Conservation (phyloP, 768 basidiomycete genomes). For the Omphalotus guepiniiformis region DNA sequence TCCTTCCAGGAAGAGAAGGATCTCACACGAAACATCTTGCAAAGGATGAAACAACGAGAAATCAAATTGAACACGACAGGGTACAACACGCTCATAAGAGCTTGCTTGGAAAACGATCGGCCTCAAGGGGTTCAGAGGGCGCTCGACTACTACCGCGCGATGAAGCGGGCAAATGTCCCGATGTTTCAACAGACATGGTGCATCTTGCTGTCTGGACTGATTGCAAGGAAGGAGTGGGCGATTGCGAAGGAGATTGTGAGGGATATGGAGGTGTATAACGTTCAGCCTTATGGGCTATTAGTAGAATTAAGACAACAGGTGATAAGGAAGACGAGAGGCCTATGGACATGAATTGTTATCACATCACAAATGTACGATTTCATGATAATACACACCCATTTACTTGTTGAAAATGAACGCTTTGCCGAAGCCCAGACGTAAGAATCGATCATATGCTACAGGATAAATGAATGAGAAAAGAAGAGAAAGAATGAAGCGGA, state of each 20-base stretch:
- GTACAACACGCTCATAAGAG: constrained; percentile 75
- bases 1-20: constrained; percentile 39
- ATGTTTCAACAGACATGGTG: constrained; percentile 71
- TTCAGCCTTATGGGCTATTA: constrained; percentile 42
- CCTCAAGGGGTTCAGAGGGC: constrained; percentile 51
- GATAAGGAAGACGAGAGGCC: constrained; percentile 29
- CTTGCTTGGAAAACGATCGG: constrained; percentile 51
- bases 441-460: constrained; percentile 68
- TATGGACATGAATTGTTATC: neutral
- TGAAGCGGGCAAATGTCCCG: constrained; percentile 44
- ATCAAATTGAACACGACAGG: constrained; percentile 57
- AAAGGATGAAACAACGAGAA: constrained; percentile 52
- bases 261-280: constrained; percentile 51
- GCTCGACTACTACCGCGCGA: constrained; percentile 56
- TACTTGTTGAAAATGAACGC: constrained; percentile 55
- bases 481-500: constrained; percentile 2
- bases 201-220: constrained; percentile 64
- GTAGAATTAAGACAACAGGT: constrained; percentile 42
- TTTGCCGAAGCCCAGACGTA: constrained; percentile 56
- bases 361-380: neutral
- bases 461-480: constrained; percentile 12
- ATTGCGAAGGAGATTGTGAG: constrained; percentile 55
- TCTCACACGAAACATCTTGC: constrained; percentile 46
- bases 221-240: constrained; percentile 52
- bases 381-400: neutral